Conservation (phyloP, 495 filamentous ascomycete species). For the Penicillium nucicola region DNA sequence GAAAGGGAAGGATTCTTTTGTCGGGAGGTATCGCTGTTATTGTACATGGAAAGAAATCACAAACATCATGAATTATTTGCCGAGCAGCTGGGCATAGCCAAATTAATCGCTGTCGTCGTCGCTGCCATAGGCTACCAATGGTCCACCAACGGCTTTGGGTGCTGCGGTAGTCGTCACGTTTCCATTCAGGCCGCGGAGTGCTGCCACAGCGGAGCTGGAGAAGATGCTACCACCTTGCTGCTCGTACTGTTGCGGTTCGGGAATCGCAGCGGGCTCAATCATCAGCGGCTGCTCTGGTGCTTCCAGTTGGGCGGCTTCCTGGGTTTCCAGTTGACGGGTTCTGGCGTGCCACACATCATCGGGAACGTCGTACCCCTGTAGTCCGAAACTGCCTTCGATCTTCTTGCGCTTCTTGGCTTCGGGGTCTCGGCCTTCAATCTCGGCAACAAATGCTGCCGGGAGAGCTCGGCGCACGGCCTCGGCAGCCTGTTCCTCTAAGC, state of each 20-base stretch:
- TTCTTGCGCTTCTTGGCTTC: conserved; percentile 83
- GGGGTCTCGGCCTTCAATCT: conserved; percentile 88
- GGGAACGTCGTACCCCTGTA: conserved; percentile 89
- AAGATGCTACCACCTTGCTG: conserved; percentile 62
- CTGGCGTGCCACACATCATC: conserved; percentile 92
- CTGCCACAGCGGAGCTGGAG: conserved; percentile 73
- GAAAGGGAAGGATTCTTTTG: conserved; percentile 9
- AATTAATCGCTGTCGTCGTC: conserved; percentile 71
- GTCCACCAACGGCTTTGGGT: conserved; percentile 46
- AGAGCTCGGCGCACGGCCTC: conserved; percentile 88
- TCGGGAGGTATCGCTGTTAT: conserved; percentile 39
- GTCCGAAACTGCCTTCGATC: conserved; percentile 84
- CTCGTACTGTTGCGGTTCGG: conserved; percentile 12
- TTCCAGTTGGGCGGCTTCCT: conserved; percentile 36
- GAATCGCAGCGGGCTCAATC: conserved; percentile 35
- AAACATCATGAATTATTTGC: conserved; percentile 4
- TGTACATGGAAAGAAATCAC: conserved; percentile 27
- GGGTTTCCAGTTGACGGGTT: conserved; percentile 43
- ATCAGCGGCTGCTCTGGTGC: conserved; percentile 41
- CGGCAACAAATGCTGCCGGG: conserved; percentile 87
- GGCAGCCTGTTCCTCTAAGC: conserved; percentile 96
- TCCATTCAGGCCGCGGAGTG: conserved; percentile 53
- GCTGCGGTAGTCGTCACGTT: conserved; percentile 35
- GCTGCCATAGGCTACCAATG: conserved; percentile 86
- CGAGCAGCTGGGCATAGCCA: background rate